Evolutionary conservation across 495 filamentous ascomycete genomes (phyloP).

Genomic region (Pseudoneurospora amorphoporcata): DNA sequence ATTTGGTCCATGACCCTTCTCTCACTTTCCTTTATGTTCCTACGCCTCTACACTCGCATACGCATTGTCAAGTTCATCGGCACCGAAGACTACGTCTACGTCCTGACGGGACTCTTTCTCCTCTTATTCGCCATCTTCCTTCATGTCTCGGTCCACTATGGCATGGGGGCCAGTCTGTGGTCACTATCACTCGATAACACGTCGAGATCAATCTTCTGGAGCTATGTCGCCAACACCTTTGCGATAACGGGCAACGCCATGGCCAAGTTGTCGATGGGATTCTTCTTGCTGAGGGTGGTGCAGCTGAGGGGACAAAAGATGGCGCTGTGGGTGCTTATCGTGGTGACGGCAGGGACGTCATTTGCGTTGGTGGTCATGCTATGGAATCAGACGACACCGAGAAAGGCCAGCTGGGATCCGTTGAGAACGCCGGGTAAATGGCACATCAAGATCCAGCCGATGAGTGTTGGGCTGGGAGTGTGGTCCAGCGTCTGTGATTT

Average conservation of each 20-base stretch:
- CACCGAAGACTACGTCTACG: conserved; percentile 28
- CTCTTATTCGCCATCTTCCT: conserved; percentile 24
- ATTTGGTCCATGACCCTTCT: conserved; percentile 28
- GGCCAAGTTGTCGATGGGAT: conserved; percentile 32
- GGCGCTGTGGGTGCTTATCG: conserved; percentile 25
- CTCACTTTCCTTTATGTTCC: conserved; percentile 19
- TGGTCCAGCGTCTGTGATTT: conserved; percentile 35
- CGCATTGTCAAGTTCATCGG: conserved; percentile 28
- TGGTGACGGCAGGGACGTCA: conserved; percentile 22
- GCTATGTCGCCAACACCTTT: conserved; percentile 29
- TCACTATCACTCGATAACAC: conserved; percentile 18
- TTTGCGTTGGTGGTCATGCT: conserved; percentile 23
- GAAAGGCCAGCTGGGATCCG: conserved; percentile 27
- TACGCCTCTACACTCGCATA: conserved; percentile 28
- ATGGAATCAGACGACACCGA: conserved; percentile 29
- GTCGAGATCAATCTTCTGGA: conserved; percentile 29
- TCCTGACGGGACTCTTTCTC: conserved; percentile 24
- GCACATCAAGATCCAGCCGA: conserved; percentile 28
- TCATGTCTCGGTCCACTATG: conserved; percentile 26
- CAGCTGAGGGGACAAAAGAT: conserved; percentile 25
- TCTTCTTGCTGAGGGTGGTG: conserved; percentile 31
- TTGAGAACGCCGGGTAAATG: conserved; percentile 26
- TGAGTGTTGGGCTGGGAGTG: conserved; percentile 28
- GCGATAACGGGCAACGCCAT: conserved; percentile 30
- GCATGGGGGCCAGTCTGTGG: conserved; percentile 27